phyloP scores from a whole-genome alignment of 148 eudicot genomes.

The Heliosperma pusillum region DNA sequence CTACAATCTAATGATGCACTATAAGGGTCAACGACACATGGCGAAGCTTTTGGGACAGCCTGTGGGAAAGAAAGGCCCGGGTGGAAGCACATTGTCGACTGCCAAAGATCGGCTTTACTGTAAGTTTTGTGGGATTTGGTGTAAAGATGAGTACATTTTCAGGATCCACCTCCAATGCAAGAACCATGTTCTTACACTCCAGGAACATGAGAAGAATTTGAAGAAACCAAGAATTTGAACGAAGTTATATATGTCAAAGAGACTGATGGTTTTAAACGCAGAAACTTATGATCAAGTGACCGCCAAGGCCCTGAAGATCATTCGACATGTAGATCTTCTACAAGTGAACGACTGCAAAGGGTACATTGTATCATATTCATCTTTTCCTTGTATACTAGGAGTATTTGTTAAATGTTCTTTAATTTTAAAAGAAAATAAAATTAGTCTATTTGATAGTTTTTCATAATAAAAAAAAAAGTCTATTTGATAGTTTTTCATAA shows the following conservation, averaged over 20 bases:
- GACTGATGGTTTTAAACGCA: neutral
- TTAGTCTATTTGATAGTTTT: too few species aligned
- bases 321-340: neutral
- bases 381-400: neutral
- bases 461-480: too few species aligned
- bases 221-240: neutral
- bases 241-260: neutral
- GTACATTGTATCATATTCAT: neutral
- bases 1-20: constrained; percentile 24
- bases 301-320: neutral
- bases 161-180: constrained; percentile 24
- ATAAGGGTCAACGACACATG: constrained; percentile 27
- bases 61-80: constrained; percentile 10
- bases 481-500: too few species aligned
- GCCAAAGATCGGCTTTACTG: constrained; percentile 22
- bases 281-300: neutral
- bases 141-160: constrained; percentile 23
- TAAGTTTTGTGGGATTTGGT: constrained; percentile 24
- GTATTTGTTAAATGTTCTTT: neutral
- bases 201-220: constrained; percentile 18
- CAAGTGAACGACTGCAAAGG: neutral
- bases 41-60: constrained; percentile 10
- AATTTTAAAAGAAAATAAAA: too few species aligned
- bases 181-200: constrained; percentile 21
- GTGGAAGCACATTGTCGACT: neutral